phyloP scores from a whole-genome alignment of 2,329 filamentous ascomycete species.

The Diaporthe capsici region DNA sequence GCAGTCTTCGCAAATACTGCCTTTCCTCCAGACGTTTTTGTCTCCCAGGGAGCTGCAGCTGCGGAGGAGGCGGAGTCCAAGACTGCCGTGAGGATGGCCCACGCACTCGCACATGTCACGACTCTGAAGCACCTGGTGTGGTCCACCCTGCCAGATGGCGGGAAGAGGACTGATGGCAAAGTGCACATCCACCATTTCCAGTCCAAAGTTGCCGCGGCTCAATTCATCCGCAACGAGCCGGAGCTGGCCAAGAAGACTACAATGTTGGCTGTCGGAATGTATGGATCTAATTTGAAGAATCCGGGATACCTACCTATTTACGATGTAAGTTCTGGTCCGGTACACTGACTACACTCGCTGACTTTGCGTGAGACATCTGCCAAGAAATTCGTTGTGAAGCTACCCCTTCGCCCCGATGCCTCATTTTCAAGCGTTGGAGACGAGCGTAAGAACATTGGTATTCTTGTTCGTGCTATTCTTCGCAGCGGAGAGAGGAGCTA shows the following conservation, averaged over 20 bases:
- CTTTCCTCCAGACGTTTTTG: not conserved
- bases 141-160: not conserved
- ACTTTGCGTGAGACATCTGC: not conserved
- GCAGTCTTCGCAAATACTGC: conserved; percentile 3
- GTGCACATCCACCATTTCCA: not conserved
- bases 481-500: conserved; percentile 2
- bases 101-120: not conserved
- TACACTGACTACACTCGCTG: not conserved
- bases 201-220: not conserved
- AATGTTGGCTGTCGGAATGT: conserved; percentile 4
- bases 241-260: not conserved
- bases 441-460: not conserved
- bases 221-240: not conserved
- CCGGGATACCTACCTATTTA: not conserved
- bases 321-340: not conserved
- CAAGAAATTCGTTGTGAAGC: not conserved
- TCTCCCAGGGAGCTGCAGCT: not conserved
- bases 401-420: not conserved
- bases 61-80: not conserved
- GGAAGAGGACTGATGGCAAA: not conserved
- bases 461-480: conserved; percentile 9
- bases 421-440: conserved; percentile 5
- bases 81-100: not conserved
- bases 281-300: not conserved
- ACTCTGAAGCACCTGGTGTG: conserved; percentile 15